Conservation (phyloP, 306 rosid genomes). For the Ceratonia siliqua region DNA sequence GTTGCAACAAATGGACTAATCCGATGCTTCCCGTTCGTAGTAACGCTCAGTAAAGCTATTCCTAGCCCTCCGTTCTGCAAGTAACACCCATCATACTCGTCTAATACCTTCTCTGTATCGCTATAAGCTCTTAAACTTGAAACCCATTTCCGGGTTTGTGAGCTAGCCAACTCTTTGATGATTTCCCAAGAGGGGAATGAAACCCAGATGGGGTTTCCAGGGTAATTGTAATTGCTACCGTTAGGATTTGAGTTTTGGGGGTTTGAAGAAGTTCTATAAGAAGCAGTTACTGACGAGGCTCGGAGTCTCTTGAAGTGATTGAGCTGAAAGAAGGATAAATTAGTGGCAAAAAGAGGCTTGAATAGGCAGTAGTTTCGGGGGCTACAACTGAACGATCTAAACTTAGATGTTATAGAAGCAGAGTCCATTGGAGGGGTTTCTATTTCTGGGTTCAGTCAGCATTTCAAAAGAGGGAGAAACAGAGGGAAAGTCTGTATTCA, state of each 20-base stretch:
- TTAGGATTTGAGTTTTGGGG: constrained; percentile 25
- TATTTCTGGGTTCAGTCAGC: constrained; percentile 47
- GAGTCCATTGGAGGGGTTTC: constrained; percentile 52
- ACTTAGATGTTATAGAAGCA: constrained; percentile 35
- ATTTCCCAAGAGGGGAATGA: constrained; percentile 37
- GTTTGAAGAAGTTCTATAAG: constrained; percentile 11
- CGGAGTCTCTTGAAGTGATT: constrained; percentile 5
- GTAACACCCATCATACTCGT: constrained; percentile 22
- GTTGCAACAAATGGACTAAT: constrained; percentile 79
- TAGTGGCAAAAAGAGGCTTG: constrained; percentile 21
- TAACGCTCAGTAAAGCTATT: constrained; percentile 63
- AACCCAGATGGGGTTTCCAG: constrained; percentile 35
- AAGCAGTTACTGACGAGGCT: constrained; percentile 28
- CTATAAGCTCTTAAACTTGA: constrained; percentile 22
- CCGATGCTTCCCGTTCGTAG: constrained; percentile 60
- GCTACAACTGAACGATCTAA: constrained; percentile 30
- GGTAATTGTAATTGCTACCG: not conserved
- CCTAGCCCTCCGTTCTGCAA: constrained; percentile 69
- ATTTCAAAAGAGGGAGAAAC: constrained; percentile 40
- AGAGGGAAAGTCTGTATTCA: not conserved
- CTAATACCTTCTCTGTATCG: constrained; percentile 19
- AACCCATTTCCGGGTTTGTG: constrained; percentile 38
- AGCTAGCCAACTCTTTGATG: constrained; percentile 39
- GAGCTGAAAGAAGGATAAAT: constrained; percentile 28
- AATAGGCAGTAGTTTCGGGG: not conserved